Conservation (phyloP, 305 asterid genomes). For the Fraxinus dipetala region DNA sequence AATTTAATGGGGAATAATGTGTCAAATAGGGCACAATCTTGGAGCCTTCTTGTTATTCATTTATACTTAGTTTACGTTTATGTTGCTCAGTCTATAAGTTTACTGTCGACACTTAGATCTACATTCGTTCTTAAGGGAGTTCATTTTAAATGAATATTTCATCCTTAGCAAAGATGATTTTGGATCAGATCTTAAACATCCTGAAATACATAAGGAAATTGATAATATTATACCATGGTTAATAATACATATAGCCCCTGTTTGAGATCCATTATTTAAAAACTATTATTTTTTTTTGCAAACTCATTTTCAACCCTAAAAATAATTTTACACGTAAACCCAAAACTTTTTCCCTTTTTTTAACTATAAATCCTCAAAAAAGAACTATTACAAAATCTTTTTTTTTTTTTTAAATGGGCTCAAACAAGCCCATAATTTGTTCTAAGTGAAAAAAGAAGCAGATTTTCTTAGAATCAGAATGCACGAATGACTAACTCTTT, state of each 20-base stretch:
- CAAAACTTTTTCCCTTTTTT: too few species aligned
- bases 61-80: neutral
- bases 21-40: too few species aligned
- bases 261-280: too few species aligned
- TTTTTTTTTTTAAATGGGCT: too few species aligned
- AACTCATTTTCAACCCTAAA: too few species aligned
- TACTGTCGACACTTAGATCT: neutral
- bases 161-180: neutral
- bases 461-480: constrained; percentile 5
- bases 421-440: neutral
- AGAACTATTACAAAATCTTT: too few species aligned
- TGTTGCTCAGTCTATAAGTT: neutral
- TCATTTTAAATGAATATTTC: neutral
- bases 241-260: neutral
- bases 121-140: neutral
- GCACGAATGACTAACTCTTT: constrained; percentile 33
- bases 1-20: too few species aligned
- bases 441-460: neutral
- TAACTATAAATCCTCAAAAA: too few species aligned
- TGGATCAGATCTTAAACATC: neutral
- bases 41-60: neutral
- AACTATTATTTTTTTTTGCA: too few species aligned
- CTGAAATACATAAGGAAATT: neutral
- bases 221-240: neutral
- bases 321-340: too few species aligned